Conservation (phyloP, 2,329 filamentous ascomycete genomes). For the Hirsutella minnesotensis region DNA sequence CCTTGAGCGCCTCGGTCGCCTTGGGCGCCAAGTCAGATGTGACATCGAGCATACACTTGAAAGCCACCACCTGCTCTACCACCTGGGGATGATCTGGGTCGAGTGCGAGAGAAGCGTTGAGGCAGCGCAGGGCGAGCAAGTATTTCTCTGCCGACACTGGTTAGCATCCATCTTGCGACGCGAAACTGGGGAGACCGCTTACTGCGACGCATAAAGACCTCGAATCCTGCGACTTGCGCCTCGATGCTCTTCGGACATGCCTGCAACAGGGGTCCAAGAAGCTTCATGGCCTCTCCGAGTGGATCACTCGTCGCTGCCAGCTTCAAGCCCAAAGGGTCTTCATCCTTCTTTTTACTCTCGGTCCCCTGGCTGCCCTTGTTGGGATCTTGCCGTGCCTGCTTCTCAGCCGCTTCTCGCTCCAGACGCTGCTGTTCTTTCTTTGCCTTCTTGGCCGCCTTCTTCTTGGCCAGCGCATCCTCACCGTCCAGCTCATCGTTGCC, state of each 20-base stretch:
- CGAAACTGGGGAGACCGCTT: conserved; percentile 24
- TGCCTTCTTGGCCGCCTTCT: conserved; percentile 84
- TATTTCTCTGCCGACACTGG: conserved; percentile 55
- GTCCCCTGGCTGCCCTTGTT: conserved; percentile 60
- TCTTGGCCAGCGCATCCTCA: conserved; percentile 56
- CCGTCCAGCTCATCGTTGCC: conserved; percentile 36
- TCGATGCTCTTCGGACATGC: conserved; percentile 71
- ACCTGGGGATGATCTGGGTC: conserved; percentile 58
- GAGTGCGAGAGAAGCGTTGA: conserved; percentile 60
- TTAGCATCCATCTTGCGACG: not conserved
- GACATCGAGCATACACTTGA: conserved; percentile 50
- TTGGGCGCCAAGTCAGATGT: conserved; percentile 49
- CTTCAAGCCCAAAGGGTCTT: conserved; percentile 73
- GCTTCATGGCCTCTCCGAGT: conserved; percentile 77
- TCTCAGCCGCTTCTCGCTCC: conserved; percentile 70
- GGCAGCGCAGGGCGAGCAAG: conserved; percentile 73
- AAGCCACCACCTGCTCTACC: conserved; percentile 61
- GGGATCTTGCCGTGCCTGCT: conserved; percentile 67
- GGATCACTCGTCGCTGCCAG: conserved; percentile 74
- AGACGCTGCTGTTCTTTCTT: conserved; percentile 57
- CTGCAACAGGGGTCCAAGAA: conserved; percentile 69
- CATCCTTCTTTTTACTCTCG: conserved; percentile 75
- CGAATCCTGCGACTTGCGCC: conserved; percentile 76
- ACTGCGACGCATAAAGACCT: conserved; percentile 79
- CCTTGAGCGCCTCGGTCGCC: conserved; percentile 56